Percentiles rank a stretch among this genome's conserved stretches.
Evolutionary conservation across 2,329 filamentous ascomycete species (phyloP).

Genomic region (Hymenoscyphus fructigenus): DNA sequence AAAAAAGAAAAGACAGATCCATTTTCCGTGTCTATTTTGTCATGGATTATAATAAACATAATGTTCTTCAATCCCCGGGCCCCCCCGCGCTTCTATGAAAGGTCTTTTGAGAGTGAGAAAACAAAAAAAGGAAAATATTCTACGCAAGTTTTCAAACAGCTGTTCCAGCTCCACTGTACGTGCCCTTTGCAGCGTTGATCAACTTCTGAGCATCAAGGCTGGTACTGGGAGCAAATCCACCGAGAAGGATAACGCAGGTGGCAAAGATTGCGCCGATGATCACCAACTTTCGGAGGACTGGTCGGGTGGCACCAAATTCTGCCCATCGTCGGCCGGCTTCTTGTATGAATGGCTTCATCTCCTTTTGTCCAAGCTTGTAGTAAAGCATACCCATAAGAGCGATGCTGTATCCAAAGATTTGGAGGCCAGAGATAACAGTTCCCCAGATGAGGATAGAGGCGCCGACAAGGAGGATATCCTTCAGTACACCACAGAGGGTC

Average conservation of each 20-base stretch:
- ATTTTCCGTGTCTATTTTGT: slow-evolving; percentile 1
- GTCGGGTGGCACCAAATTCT: slow-evolving; percentile 77
- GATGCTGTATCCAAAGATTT: slow-evolving; percentile 82
- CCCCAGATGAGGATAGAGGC: slow-evolving; percentile 82
- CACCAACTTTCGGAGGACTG: slow-evolving; percentile 74
- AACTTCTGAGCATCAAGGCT: slow-evolving; percentile 47
- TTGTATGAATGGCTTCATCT: slow-evolving; percentile 75
- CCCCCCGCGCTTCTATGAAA: background rate
- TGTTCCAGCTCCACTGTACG: slow-evolving; percentile 19
- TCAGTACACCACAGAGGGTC: slow-evolving; percentile 83
- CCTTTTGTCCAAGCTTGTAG: slow-evolving; percentile 83
- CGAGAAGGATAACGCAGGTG: slow-evolving; percentile 68
- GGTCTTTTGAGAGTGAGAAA: background rate
- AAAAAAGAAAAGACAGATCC: background rate
- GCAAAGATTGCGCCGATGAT: slow-evolving; percentile 64
- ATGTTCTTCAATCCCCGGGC: background rate
- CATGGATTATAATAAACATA: background rate
- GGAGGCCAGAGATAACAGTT: slow-evolving; percentile 70
- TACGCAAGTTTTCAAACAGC: background rate
- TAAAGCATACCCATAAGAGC: slow-evolving; percentile 77
- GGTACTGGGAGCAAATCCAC: slow-evolving; percentile 62
- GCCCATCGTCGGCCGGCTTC: slow-evolving; percentile 78
- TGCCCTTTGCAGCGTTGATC: slow-evolving; percentile 33
- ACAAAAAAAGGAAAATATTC: background rate
- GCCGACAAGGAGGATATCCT: slow-evolving; percentile 79